Conservation (phyloP, 768 basidiomycete genomes). For the Trametes sanguinea region DNA sequence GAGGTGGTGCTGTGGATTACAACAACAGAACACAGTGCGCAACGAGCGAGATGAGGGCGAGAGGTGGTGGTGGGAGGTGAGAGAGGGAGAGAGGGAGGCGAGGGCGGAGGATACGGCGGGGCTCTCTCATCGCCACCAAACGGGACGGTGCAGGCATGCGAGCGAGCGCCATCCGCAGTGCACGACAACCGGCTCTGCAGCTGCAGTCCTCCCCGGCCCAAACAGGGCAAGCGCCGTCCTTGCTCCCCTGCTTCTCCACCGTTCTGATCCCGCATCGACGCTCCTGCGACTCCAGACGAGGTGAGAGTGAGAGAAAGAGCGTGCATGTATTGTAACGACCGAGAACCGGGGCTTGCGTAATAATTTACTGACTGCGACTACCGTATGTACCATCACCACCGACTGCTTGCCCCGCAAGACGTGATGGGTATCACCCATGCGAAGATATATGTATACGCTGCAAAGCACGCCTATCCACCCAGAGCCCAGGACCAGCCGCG, state of each 20-base stretch:
- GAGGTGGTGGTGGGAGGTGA: not conserved
- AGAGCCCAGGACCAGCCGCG: conserved; percentile 3
- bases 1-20: too few species aligned
- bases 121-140: conserved; percentile 9
- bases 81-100: not conserved
- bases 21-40: too few species aligned
- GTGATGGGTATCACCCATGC: conserved; percentile 9
- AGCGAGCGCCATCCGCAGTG: not conserved
- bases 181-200: conserved; percentile 7
- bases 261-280: not conserved
- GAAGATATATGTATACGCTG: not conserved
- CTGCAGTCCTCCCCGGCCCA: not conserved
- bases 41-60: not conserved
- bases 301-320: not conserved
- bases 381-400: not conserved
- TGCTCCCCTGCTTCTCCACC: not conserved
- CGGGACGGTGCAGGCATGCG: conserved; percentile 7
- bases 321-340: conserved; percentile 5
- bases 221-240: conserved; percentile 1
- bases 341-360: conserved; percentile 8
- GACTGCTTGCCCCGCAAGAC: not conserved
- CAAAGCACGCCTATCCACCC: not conserved
- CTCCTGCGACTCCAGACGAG: not conserved
- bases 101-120: not conserved
- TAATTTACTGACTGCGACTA: conserved; percentile 12